These are phyloP conservation scores for Carex cristatella DNA, from an alignment of 176 grass and related monocot species.

Conservation along the genomic window DNA sequence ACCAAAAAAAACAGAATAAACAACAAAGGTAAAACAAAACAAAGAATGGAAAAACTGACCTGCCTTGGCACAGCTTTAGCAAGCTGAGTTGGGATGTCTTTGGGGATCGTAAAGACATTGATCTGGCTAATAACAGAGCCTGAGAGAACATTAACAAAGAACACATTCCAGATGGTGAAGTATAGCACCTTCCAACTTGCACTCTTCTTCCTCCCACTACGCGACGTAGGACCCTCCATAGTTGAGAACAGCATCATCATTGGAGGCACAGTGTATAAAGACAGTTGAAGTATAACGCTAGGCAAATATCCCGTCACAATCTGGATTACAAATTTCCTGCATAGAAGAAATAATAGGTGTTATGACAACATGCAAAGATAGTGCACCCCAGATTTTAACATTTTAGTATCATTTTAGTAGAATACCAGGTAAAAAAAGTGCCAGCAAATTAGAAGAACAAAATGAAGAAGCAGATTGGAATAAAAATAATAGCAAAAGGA, in stretches of 20 bases:
- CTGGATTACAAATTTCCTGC: slow-evolving; percentile 59
- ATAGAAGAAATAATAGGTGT: slow-evolving; percentile 1
- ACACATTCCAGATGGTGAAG: slow-evolving; percentile 95
- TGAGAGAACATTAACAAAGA: slow-evolving; percentile 81
- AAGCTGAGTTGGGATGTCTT: slow-evolving; percentile 60
- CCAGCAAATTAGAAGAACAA: neutral
- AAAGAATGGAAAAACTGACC: slow-evolving; percentile 38
- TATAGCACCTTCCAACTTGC: slow-evolving; percentile 74
- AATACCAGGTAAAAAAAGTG: neutral
- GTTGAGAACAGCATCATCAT: slow-evolving; percentile 80
- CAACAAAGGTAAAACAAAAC: slow-evolving; percentile 10
- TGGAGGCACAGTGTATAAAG: slow-evolving; percentile 68
- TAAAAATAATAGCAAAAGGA: neutral
- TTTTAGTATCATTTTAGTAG: neutral
- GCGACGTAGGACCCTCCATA: slow-evolving; percentile 81
- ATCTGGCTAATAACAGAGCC: slow-evolving; percentile 67
- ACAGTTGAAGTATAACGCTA: slow-evolving; percentile 77
- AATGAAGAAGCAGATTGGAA: neutral
- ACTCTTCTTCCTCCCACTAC: slow-evolving; percentile 86
- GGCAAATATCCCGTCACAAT: slow-evolving; percentile 92
- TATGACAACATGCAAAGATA: neutral
- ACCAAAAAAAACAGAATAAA: neutral
- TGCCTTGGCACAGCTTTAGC: slow-evolving; percentile 77
- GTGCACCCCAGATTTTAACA: neutral
- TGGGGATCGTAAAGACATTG: slow-evolving; percentile 61